These are phyloP conservation scores for Fusarium aywerte DNA, from an alignment of 2,329 filamentous ascomycete genomes.

Conservation along the genomic window DNA sequence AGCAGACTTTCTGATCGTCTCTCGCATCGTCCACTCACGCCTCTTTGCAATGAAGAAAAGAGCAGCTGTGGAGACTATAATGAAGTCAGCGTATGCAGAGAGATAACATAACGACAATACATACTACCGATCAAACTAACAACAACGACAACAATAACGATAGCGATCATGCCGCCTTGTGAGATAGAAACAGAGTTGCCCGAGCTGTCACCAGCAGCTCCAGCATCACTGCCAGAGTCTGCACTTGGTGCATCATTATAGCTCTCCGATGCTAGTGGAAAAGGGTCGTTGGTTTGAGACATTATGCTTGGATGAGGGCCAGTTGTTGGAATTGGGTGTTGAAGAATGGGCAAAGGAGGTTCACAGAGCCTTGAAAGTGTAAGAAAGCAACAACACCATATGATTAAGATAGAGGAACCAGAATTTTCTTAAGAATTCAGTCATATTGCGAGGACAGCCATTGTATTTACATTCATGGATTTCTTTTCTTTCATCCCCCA, in stretches of 20 bases:
- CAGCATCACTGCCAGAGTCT: constrained; percentile 64
- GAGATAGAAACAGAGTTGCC: constrained; percentile 71
- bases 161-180: constrained; percentile 76
- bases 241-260: constrained; percentile 52
- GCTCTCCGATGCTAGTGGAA: constrained; percentile 58
- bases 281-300: constrained; percentile 53
- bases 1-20: constrained; percentile 76
- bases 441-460: constrained; percentile 31
- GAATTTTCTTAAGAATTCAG: background rate
- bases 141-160: constrained; percentile 75
- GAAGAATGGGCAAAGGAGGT: constrained; percentile 10
- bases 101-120: constrained; percentile 42
- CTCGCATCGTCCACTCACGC: constrained; percentile 82
- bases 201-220: constrained; percentile 71
- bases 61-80: constrained; percentile 68
- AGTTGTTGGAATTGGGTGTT: constrained; percentile 5
- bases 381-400: constrained; percentile 23
- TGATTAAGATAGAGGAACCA: constrained; percentile 5
- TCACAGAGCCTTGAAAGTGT: constrained; percentile 37
- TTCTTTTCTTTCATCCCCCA: constrained; percentile 28
- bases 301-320: constrained; percentile 47
- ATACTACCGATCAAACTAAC: constrained; percentile 77
- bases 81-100: constrained; percentile 24
- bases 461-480: constrained; percentile 42
- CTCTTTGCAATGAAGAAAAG: constrained; percentile 87